Base-by-base conservation (phyloP, 148 eudicot genomes). In the Salicornia ramosissima region DNA sequence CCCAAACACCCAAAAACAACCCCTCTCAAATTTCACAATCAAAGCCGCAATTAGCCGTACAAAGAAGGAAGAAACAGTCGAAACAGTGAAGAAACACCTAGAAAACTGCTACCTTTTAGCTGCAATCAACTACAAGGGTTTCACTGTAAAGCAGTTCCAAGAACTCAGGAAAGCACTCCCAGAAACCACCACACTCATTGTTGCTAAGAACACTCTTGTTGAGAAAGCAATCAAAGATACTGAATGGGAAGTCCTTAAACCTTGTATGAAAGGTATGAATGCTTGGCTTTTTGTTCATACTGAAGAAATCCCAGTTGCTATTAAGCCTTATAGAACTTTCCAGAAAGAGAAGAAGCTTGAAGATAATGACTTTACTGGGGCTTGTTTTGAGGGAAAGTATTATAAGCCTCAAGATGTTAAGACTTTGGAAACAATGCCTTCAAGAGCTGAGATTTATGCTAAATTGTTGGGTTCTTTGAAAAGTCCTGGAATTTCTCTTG, bases 181-280 rank as follows among this genome's bases (percentile, higher is more conserved):
- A 0, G 92, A 90, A 55, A 78, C 71, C 18, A 76, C 90, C 10
- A 86, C 81, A 8, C 81, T 93, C 10, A 10, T 90, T 0, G 95
- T 93, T 1, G 98, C 98, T 14, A 93, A 93, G 45, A 93, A 93
- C 81, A 90, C 94, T 0, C 78, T 90, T 9, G 98, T 93, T 11
- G 74, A 34, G 28, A 90, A 93, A 52, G 98, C 98, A 5, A 82
- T 93, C 4, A 86, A 93, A 67, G 85, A 88, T 6, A 93, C 96
- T 0, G 62, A 79, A n/a, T 93, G 98, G 98, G 95, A 74, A 22
- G 90, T 78, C 0, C 71, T 90, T 18, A 80, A 90, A 74, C 98
- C 98, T 0, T 90, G 98, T 47, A 93, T 93, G 98, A 90, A 78
- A 50, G 98, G 98, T 3, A 90, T 90, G 96, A 93, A 93, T 46